Evolutionary conservation across 331 rosid genomes (phyloP).

Genomic region (Dryas integrifolia): DNA sequence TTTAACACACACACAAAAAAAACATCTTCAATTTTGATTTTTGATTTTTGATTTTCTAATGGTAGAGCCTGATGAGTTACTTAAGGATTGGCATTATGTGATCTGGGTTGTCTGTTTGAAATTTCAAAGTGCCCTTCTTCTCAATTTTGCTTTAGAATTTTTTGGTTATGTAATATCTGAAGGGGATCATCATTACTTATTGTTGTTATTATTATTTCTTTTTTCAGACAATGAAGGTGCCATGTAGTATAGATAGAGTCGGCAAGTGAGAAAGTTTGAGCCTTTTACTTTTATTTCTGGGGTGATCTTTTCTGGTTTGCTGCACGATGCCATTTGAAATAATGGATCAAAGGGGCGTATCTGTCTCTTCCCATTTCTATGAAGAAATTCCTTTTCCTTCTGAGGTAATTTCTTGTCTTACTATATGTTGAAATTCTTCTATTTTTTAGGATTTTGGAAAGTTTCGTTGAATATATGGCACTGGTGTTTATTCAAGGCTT

Average conservation of each 20-base stretch:
- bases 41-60: neutral
- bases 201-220: neutral
- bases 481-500: neutral
- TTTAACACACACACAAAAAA: conserved; percentile 14
- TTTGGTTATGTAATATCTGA: neutral
- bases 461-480: neutral
- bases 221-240: conserved; percentile 27
- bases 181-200: conserved; percentile 9
- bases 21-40: neutral
- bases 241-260: conserved; percentile 20
- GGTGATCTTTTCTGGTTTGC: conserved; percentile 31
- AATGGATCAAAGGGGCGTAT: conserved; percentile 62
- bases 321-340: conserved; percentile 68
- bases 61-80: neutral
- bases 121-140: neutral
- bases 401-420: conserved; percentile 41
- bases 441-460: neutral
- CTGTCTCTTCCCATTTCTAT: conserved; percentile 53
- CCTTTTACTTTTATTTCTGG: conserved; percentile 6
- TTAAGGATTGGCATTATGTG: neutral
- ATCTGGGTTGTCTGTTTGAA: neutral
- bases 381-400: conserved; percentile 56
- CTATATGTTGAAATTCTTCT: conserved; percentile 16
- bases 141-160: neutral
- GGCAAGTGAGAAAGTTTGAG: conserved; percentile 30